Conservation (phyloP, 129 eudicot species). For the Oenanthe sinensis region DNA sequence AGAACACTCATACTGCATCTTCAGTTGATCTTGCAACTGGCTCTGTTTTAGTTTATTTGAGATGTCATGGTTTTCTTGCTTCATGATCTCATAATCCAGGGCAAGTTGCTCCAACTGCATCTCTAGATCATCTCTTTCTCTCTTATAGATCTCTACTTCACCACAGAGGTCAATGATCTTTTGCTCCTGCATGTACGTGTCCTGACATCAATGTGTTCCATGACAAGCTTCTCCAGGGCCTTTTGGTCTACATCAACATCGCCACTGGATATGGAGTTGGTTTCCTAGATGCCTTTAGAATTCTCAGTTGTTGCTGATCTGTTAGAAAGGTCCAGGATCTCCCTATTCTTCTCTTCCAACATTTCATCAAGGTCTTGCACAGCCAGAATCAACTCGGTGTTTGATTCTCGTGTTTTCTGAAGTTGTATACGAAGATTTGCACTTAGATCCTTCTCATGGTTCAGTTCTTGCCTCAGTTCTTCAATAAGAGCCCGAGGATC, state of each 20-base stretch:
- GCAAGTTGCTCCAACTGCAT: slow-evolving; percentile 96
- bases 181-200: slow-evolving; percentile 55
- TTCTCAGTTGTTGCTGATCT: slow-evolving; percentile 9
- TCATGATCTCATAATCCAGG: slow-evolving; percentile 84
- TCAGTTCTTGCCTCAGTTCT: slow-evolving; percentile 69
- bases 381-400: slow-evolving; percentile 83
- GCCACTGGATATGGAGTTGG: slow-evolving; percentile 20
- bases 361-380: slow-evolving; percentile 79
- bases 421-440: slow-evolving; percentile 75
- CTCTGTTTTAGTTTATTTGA: slow-evolving; percentile 66
- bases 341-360: slow-evolving; percentile 51
- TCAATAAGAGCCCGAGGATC: slow-evolving; percentile 56
- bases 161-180: slow-evolving; percentile 62
- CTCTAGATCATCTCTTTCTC: slow-evolving; percentile 86
- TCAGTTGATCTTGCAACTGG: slow-evolving; percentile 68
- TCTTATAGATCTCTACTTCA: slow-evolving; percentile 66
- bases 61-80: slow-evolving; percentile 84
- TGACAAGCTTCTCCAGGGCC: slow-evolving; percentile 70
- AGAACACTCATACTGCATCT: slow-evolving; percentile 85
- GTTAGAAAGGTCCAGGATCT: slow-evolving; percentile 19
- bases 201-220: slow-evolving; percentile 59
- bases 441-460: slow-evolving; percentile 61
- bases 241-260: slow-evolving; percentile 81
- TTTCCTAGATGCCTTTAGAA: slow-evolving; percentile 23
- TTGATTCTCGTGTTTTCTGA: slow-evolving; percentile 88